Conservation (phyloP, 2,329 filamentous ascomycete species). For the Diaporthe velutina region DNA sequence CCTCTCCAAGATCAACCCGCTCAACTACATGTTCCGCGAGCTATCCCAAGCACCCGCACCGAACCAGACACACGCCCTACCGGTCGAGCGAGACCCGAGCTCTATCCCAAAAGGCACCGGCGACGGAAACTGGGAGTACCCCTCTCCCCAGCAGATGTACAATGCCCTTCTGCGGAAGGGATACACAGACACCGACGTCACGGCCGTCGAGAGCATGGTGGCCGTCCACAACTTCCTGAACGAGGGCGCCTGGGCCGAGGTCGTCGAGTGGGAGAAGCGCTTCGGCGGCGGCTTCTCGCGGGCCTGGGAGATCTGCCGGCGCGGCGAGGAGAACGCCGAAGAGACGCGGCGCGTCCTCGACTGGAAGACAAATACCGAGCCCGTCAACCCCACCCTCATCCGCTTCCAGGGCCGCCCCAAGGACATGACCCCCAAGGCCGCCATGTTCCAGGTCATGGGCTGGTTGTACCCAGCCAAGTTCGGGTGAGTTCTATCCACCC, state of each 20-base stretch:
- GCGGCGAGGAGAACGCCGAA: slow-evolving; percentile 75
- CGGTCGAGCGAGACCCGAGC: slow-evolving; percentile 84
- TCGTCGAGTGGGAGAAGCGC: slow-evolving; percentile 91
- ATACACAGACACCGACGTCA: slow-evolving; percentile 92
- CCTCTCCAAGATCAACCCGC: slow-evolving; percentile 71
- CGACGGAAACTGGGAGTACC: slow-evolving; percentile 93
- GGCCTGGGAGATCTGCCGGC: slow-evolving; percentile 80
- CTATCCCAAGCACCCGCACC: slow-evolving; percentile 84
- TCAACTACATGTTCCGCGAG: slow-evolving; percentile 96
- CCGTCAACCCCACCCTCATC: slow-evolving; percentile 78
- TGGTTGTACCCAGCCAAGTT: slow-evolving; percentile 85
- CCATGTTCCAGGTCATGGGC: slow-evolving; percentile 84
- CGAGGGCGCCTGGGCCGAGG: slow-evolving; percentile 96
- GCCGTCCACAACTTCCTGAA: slow-evolving; percentile 98
- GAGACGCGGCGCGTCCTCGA: slow-evolving; percentile 54
- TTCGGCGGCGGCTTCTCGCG: slow-evolving; percentile 80
- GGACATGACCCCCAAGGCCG: slow-evolving; percentile 92
- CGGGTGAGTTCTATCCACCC: slow-evolving; percentile 67
- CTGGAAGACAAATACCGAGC: slow-evolving; percentile 56
- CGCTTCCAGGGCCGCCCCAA: slow-evolving; percentile 91
- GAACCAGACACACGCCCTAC: slow-evolving; percentile 79
- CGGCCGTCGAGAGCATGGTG: slow-evolving; percentile 96
- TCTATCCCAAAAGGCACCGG: slow-evolving; percentile 91
- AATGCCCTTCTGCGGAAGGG: slow-evolving; percentile 97
- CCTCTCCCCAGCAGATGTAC: slow-evolving; percentile 99